These are phyloP conservation scores for Physocladia obscura DNA, from an alignment of 192 early-diverging fungal species.

Conservation along the genomic window DNA sequence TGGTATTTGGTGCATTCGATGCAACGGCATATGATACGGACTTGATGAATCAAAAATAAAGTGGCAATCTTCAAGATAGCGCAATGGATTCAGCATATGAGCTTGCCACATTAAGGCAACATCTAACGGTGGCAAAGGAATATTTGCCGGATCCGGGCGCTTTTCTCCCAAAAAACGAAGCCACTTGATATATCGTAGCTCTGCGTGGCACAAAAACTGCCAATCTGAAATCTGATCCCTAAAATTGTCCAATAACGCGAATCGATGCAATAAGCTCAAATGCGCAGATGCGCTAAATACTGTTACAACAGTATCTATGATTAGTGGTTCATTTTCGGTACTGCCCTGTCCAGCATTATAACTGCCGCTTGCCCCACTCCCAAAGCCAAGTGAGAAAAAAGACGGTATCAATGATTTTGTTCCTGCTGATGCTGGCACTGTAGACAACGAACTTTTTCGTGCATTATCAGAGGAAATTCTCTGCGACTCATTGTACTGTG, in stretches of 20 bases:
- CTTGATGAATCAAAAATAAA: slow-evolving; percentile 43
- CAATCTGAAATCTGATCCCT: slow-evolving; percentile 44
- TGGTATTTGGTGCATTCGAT: slow-evolving; percentile 39
- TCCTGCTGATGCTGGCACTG: neutral
- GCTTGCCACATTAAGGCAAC: slow-evolving; percentile 64
- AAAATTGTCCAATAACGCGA: slow-evolving; percentile 17
- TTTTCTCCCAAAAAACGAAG: slow-evolving; percentile 42
- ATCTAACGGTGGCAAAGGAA: slow-evolving; percentile 36
- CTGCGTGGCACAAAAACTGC: slow-evolving; percentile 50
- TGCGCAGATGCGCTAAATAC: slow-evolving; percentile 22
- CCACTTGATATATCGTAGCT: slow-evolving; percentile 57
- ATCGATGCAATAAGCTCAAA: slow-evolving; percentile 36
- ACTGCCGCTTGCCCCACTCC: too few relatives aligned
- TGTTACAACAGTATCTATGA: slow-evolving; percentile 16
- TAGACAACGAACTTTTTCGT: slow-evolving; percentile 2
- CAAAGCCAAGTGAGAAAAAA: too few relatives aligned
- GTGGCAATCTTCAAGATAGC: slow-evolving; percentile 62
- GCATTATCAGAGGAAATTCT: neutral
- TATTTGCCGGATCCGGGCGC: slow-evolving; percentile 7
- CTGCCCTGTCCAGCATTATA: too few relatives aligned
- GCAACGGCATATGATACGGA: slow-evolving; percentile 53
- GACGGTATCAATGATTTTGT: neutral
- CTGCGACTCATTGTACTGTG: too few relatives aligned
- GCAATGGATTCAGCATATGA: slow-evolving; percentile 57
- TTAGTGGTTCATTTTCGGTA: too few relatives aligned